A percentile compares a stretch with the other conserved stretches of the same genome.
Evolutionary conservation across 2,329 filamentous ascomycete genomes (phyloP).

Genomic region (Aureobasidium lini): DNA sequence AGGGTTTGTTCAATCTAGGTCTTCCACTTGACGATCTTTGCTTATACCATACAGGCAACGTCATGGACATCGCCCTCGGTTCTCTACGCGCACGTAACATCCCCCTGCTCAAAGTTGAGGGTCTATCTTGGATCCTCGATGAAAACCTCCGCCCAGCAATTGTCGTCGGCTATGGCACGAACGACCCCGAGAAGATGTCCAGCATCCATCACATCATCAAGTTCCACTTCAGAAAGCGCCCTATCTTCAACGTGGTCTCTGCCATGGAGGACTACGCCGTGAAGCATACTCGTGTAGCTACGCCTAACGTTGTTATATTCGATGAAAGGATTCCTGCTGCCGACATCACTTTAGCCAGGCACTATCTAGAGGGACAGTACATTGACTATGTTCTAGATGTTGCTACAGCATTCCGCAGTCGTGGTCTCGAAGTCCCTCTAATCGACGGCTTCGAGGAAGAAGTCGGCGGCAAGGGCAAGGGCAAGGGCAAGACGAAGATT

Average conservation of each 20-base stretch:
- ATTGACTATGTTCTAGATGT: not conserved
- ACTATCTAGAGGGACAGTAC: not conserved
- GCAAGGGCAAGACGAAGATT: not conserved
- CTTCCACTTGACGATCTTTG: not conserved
- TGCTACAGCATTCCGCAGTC: not conserved
- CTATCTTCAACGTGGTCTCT: slow-evolving; percentile 1
- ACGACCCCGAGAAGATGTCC: slow-evolving; percentile 4
- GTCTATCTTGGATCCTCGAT: not conserved
- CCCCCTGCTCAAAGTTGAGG: not conserved
- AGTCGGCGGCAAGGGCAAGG: not conserved
- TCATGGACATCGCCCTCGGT: slow-evolving; percentile 3
- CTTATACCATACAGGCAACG: not conserved
- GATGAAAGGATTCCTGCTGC: not conserved
- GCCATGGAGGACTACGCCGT: not conserved
- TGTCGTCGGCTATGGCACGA: not conserved
- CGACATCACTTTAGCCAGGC: not conserved
- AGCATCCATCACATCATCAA: slow-evolving; percentile 5
- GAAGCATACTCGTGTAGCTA: slow-evolving; percentile 3
- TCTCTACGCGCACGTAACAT: not conserved
- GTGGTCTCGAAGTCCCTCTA: not conserved
- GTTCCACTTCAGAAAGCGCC: not conserved
- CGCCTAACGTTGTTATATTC: not conserved
- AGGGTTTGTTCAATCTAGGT: not conserved
- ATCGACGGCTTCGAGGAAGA: not conserved
- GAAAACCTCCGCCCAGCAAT: not conserved